Conservation (phyloP, 2,329 filamentous ascomycete genomes). For the Grosmannia clavigera region DNA sequence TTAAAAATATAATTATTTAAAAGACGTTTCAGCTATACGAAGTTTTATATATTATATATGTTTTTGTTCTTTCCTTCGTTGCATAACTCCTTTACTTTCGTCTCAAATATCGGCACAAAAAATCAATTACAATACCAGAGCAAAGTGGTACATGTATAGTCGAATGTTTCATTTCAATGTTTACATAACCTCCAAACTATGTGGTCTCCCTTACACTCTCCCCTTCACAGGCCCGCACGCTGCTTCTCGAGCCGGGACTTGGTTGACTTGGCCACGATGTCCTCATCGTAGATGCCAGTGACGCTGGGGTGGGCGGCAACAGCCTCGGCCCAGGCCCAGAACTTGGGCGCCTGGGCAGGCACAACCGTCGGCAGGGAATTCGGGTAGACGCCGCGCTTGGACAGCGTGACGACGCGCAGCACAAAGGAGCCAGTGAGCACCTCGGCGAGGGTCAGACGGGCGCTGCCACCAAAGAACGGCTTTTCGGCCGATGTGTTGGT, state of each 20-base stretch:
- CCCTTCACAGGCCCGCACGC: conserved; percentile 4
- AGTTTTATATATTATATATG: too few relatives aligned
- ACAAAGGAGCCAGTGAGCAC: conserved; percentile 58
- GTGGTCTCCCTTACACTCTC: too few relatives aligned
- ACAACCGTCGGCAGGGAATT: conserved; percentile 16
- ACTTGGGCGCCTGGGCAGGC: conserved; percentile 45
- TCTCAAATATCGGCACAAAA: neutral
- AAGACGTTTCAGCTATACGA: too few relatives aligned
- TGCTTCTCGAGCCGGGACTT: conserved; percentile 10
- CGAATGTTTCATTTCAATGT: neutral
- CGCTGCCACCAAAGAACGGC: conserved; percentile 53
- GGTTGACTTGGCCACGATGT: conserved; percentile 24
- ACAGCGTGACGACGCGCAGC: conserved; percentile 42
- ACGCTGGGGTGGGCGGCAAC: conserved; percentile 54
- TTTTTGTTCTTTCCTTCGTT: too few relatives aligned
- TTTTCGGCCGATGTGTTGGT: conserved; percentile 19
- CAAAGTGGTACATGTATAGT: neutral
- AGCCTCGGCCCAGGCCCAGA: conserved; percentile 53
- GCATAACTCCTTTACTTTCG: too few relatives aligned
- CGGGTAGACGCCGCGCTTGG: conserved; percentile 44
- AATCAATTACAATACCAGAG: too few relatives aligned
- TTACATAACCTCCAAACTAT: too few relatives aligned
- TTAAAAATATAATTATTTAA: too few relatives aligned
- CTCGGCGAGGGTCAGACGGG: conserved; percentile 60
- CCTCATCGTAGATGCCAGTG: conserved; percentile 47